These are phyloP conservation scores for Beauveria sp. DNA, from an alignment of 2,329 filamentous ascomycete species.

Conservation along the genomic window DNA sequence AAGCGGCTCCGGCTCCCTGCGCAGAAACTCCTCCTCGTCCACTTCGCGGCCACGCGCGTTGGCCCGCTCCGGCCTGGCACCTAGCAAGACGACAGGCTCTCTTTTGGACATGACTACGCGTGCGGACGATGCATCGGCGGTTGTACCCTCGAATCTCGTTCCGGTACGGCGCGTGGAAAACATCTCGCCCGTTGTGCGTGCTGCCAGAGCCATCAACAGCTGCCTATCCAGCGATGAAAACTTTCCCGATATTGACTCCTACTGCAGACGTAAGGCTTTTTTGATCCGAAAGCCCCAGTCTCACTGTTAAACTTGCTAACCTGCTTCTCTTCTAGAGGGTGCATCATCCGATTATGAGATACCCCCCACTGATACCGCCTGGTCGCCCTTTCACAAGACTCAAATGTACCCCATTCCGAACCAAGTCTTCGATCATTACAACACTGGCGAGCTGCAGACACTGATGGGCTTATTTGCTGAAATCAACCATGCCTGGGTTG, in stretches of 20 bases:
- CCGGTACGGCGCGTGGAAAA: slow-evolving; percentile 39
- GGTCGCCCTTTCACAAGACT: slow-evolving; percentile 83
- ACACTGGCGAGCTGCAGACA: slow-evolving; percentile 79
- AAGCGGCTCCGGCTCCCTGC: not conserved
- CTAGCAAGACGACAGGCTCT: slow-evolving; percentile 4
- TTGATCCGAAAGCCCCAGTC: not conserved
- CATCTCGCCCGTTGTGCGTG: slow-evolving; percentile 67
- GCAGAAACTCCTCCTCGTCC: slow-evolving; percentile 6
- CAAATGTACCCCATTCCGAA: slow-evolving; percentile 88
- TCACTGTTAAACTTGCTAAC: slow-evolving; percentile 17
- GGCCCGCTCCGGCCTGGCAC: not conserved
- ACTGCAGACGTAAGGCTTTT: slow-evolving; percentile 68
- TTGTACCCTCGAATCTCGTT: slow-evolving; percentile 25
- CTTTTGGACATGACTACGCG: not conserved
- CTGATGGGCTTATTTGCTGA: slow-evolving; percentile 93
- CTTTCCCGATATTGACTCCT: slow-evolving; percentile 84
- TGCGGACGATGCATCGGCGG: slow-evolving; percentile 15
- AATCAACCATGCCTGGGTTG: slow-evolving; percentile 90
- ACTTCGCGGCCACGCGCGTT: slow-evolving; percentile 6
- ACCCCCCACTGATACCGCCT: slow-evolving; percentile 56
- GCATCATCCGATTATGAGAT: slow-evolving; percentile 89
- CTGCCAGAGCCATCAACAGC: slow-evolving; percentile 75
- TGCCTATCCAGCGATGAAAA: slow-evolving; percentile 67
- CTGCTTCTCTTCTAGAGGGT: slow-evolving; percentile 54
- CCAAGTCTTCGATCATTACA: slow-evolving; percentile 86